These are phyloP conservation scores for Pochonia chlamydosporia DNA, from an alignment of 2,329 filamentous ascomycete genomes.

Conservation along the genomic window DNA sequence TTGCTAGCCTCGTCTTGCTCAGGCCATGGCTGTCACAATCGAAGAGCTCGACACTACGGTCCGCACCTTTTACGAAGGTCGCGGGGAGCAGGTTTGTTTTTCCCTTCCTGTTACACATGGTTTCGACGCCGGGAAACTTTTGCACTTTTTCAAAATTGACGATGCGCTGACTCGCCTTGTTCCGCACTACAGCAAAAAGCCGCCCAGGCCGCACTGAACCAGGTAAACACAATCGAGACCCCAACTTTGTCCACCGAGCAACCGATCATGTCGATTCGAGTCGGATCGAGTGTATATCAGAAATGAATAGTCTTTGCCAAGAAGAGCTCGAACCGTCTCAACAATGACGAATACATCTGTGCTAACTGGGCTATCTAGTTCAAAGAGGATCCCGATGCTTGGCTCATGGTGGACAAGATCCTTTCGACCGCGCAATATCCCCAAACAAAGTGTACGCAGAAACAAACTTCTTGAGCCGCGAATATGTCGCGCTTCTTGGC, in stretches of 20 bases:
- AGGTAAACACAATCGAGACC: conserved; percentile 58
- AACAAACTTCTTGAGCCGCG: background rate
- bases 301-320: background rate
- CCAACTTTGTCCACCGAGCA: background rate
- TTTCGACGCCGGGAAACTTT: background rate
- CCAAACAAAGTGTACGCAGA: conserved; percentile 84
- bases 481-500: background rate
- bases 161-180: conserved; percentile 32
- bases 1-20: conserved; percentile 18
- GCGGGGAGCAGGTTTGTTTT: conserved; percentile 76
- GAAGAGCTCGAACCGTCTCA: background rate
- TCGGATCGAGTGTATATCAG: background rate
- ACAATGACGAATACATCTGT: background rate
- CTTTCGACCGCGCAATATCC: conserved; percentile 87
- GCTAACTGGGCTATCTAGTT: conserved; percentile 54
- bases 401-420: conserved; percentile 96
- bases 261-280: background rate
- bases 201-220: conserved; percentile 87
- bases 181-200: conserved; percentile 72
- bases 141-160: background rate
- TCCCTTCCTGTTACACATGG: background rate
- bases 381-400: conserved; percentile 97
- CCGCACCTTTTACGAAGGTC: conserved; percentile 94
- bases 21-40: conserved; percentile 65
- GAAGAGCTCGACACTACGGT: conserved; percentile 95